Evolutionary conservation across 2,329 filamentous ascomycete species (phyloP).

Genomic region (Triangularia setosa): DNA sequence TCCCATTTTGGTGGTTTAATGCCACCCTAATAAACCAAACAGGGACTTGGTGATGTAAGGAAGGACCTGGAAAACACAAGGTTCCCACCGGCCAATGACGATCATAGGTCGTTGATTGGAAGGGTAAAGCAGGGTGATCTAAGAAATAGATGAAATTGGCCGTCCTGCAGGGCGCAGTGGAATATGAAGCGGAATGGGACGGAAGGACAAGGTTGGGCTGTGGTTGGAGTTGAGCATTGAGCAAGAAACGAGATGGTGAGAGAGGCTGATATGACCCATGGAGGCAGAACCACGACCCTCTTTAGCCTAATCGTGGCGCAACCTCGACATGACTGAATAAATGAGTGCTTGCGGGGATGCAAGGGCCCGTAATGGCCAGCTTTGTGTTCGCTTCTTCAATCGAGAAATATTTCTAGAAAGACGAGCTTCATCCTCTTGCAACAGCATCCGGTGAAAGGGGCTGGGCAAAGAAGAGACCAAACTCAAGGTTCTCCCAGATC

Average conservation of each 20-base stretch:
- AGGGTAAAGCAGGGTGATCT: conserved; percentile 22
- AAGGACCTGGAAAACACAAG: conserved; percentile 12
- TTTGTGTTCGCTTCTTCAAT: not conserved
- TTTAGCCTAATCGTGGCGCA: conserved; percentile 22
- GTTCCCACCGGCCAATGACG: conserved; percentile 10
- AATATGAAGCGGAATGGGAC: conserved; percentile 24
- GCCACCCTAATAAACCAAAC: conserved; percentile 4
- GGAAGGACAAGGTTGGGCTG: conserved; percentile 11
- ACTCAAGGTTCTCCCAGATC: not conserved
- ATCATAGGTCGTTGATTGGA: conserved; percentile 23
- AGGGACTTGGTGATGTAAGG: conserved; percentile 9
- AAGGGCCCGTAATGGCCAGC: not conserved
- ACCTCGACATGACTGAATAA: conserved; percentile 1
- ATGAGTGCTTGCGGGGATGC: not conserved
- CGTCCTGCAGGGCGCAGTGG: conserved; percentile 12
- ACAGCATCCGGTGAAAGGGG: not conserved
- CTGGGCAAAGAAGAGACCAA: not conserved
- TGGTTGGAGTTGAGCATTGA: conserved; percentile 19
- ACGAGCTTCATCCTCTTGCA: not conserved
- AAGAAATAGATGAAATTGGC: conserved; percentile 18
- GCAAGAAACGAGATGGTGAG: conserved; percentile 14
- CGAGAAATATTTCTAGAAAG: not conserved
- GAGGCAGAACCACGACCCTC: not conserved
- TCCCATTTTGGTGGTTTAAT: not conserved
- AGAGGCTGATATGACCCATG: conserved; percentile 16